Evolutionary conservation across 73 alveolate genomes (phyloP).

Genomic region (Symbiodinium pilosum): DNA sequence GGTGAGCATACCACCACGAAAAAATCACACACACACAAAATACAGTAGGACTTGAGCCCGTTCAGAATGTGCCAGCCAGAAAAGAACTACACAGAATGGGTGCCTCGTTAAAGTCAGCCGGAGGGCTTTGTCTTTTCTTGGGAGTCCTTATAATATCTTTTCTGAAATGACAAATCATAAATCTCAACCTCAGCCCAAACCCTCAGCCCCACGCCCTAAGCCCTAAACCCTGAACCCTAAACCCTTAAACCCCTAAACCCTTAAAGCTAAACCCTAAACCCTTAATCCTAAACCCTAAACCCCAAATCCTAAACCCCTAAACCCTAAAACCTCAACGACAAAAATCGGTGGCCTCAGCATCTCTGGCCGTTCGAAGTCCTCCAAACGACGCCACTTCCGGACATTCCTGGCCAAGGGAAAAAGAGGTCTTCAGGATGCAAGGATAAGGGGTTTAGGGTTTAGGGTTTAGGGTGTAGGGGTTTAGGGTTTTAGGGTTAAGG

Average conservation of each 20-base stretch:
- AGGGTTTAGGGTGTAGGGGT: neutral
- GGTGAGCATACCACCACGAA: too few relatives aligned
- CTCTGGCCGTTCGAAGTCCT: conserved; percentile 81
- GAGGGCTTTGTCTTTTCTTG: too few relatives aligned
- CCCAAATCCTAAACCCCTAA: neutral
- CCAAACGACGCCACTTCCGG: conserved; percentile 66
- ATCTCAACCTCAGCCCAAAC: too few relatives aligned
- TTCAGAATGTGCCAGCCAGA: too few relatives aligned
- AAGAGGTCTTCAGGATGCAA: neutral
- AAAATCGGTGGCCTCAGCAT: conserved; percentile 21
- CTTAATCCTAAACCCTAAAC: neutral
- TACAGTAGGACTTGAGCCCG: too few relatives aligned
- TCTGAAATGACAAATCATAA: too few relatives aligned
- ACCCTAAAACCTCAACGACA: neutral
- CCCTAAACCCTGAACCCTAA: neutral
- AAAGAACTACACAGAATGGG: too few relatives aligned
- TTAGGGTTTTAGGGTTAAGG: neutral
- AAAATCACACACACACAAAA: too few relatives aligned
- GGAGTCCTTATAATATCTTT: too few relatives aligned
- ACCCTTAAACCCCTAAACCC: neutral
- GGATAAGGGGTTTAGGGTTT: neutral
- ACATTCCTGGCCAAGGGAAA: conserved; percentile 30
- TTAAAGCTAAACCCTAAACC: neutral
- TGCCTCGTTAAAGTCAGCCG: too few relatives aligned
- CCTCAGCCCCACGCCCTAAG: neutral